Base-by-base conservation (phyloP, 2,329 filamentous ascomycete genomes). In the Hymenoscyphus albidus region DNA sequence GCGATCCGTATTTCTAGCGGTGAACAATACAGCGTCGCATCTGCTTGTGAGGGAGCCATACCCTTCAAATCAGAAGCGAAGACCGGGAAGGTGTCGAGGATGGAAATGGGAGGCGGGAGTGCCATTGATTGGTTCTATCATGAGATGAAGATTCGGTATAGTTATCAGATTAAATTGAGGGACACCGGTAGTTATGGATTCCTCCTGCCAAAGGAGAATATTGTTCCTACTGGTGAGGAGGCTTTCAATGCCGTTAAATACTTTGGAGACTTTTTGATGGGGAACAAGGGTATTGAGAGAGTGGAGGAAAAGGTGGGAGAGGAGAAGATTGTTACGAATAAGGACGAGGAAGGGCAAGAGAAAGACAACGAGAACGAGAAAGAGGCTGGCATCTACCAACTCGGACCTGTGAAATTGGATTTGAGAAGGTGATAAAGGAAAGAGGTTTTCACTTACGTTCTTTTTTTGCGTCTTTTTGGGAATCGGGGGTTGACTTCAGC, bases 81-180 rank as follows among this genome's bases (percentile, higher is more conserved):
- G 62, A 70, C 70, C 75, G 64, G 68, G 3, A 76, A 58, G 65
- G 72, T 39, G 65, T 73, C 80, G 2, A 81, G 86, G 48, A 85
- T 93, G 67, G 91, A 95, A 74, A 85, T 85, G 0, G 87, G 88
- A 3, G 93, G 94, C 48, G 94, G 94, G 2, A 93, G 91, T 59
- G 92, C 91, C 1, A 86, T 98, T 54, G 95, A 98, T 77, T 98
- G 91, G 87, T 97, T 99, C 77, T 97, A 96, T 75, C 91, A 96
- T 71, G 90, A 96, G 72, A 78, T 98, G 67, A 81, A 83, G 58
- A 91, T 94, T 18, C 88, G 86, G 68, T 96, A 92, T 76, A 91
- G 92, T 65, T 98, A 96, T 76, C 95, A 98, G 80, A 89, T 95
- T 78, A 98, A 98, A 79, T 81, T 99, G 35, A 84, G 95, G 59